Evolutionary conservation across 768 basidiomycete species (phyloP).

Genomic region (Russula lepida): DNA sequence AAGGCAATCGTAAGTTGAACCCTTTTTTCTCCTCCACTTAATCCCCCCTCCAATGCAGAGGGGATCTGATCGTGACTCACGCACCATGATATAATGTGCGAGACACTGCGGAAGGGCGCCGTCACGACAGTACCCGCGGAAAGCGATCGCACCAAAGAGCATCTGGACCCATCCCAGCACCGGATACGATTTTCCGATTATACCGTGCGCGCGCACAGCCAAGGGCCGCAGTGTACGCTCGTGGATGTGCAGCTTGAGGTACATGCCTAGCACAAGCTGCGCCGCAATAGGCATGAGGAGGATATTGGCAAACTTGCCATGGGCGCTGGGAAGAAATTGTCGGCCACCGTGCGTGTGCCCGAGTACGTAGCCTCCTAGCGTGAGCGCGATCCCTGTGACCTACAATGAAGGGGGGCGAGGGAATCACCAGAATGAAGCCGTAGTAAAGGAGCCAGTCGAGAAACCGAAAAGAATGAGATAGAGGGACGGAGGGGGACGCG

Average conservation of each 20-base stretch:
- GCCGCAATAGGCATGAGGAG: constrained; percentile 53
- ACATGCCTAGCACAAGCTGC: constrained; percentile 72
- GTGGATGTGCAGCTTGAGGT: constrained; percentile 87
- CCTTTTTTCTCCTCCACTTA: background rate
- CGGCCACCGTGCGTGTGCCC: constrained; percentile 86
- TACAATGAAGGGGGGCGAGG: background rate
- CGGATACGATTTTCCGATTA: constrained; percentile 80
- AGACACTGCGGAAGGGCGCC: constrained; percentile 76
- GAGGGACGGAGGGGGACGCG: too few relatives aligned
- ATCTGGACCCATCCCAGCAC: constrained; percentile 85
- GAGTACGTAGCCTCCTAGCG: constrained; percentile 64
- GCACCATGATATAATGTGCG: constrained; percentile 76
- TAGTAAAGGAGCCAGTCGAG: background rate
- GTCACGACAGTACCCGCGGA: constrained; percentile 74
- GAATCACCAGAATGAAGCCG: background rate
- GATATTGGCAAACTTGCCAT: constrained; percentile 61
- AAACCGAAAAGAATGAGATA: background rate
- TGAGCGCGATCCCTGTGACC: constrained; percentile 61
- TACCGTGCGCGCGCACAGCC: constrained; percentile 60
- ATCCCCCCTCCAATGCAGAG: background rate
- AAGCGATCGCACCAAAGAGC: constrained; percentile 72
- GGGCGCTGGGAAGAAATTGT: constrained; percentile 62
- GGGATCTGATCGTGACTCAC: constrained; percentile 9
- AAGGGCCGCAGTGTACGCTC: constrained; percentile 66
- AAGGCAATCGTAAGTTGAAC: background rate